These are phyloP conservation scores for Arachis monticola DNA, from an alignment of 331 rosid species.

Conservation along the genomic window DNA sequence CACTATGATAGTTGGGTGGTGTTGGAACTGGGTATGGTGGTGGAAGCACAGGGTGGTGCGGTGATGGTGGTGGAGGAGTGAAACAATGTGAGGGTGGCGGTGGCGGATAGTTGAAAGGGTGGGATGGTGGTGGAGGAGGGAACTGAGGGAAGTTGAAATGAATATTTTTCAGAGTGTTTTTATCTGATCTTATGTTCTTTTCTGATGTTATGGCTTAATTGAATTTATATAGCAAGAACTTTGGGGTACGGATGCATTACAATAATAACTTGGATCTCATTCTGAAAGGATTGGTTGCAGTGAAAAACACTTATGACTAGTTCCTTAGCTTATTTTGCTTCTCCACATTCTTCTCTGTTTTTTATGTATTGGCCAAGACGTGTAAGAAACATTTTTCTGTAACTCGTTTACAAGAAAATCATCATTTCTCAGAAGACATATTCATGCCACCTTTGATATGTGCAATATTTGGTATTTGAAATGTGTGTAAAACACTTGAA, in stretches of 20 bases:
- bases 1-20: slow-evolving; percentile 60
- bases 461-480: neutral
- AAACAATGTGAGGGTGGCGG: slow-evolving; percentile 36
- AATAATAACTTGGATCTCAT: slow-evolving; percentile 52
- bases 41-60: slow-evolving; percentile 46
- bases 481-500: neutral
- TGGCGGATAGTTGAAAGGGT: slow-evolving; percentile 33
- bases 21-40: slow-evolving; percentile 43
- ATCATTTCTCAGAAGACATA: neutral
- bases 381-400: neutral
- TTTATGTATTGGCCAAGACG: neutral
- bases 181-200: neutral
- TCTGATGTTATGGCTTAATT: slow-evolving; percentile 22
- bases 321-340: slow-evolving; percentile 26
- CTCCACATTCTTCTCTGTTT: neutral
- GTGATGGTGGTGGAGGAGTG: slow-evolving; percentile 47
- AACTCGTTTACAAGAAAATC: neutral
- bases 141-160: slow-evolving; percentile 34
- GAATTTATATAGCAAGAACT: slow-evolving; percentile 21
- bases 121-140: slow-evolving; percentile 46
- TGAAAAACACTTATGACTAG: slow-evolving; percentile 64
- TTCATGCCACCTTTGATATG: neutral
- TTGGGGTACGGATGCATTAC: neutral
- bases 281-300: slow-evolving; percentile 52
- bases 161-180: neutral